Evolutionary conservation across 2,329 filamentous ascomycete genomes (phyloP), one percentile per base, ranked within the genome.

Genomic region (Stylonectria norvegica): DNA sequence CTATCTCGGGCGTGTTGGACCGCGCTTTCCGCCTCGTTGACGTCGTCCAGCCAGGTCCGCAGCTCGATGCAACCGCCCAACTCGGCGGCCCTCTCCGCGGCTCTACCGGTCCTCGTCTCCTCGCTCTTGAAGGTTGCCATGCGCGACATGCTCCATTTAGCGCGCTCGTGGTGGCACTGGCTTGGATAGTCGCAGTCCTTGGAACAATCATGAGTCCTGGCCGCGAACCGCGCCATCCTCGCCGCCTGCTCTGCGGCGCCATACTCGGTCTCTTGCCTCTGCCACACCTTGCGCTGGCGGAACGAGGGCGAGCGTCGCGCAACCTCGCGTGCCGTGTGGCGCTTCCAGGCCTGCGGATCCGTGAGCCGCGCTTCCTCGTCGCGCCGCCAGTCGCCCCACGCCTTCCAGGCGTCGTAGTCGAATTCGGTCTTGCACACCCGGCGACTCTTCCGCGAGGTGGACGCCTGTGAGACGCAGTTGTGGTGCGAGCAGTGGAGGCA

Each of bases 401-500:
- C 32, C 5, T 38, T 43, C 66, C 65, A 68, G 18, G 49, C 52
- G 2, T 8, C 15, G 38, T 60, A 64, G 49, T 69, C 64, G 33
- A 66, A 66, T 34, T 59, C 50, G 42, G 53, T 33, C 14, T 9
- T 34, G 48, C 60, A 64, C 10, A 17, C 20, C 12, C 11, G 11
- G 20, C n/a, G 19, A 2, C 22, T n/a, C 12, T 23, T 28, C 2
- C n/a, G 4, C 7, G 9, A n/a, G 2, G 20, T 15, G 27, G 33
- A 16, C 14, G 33, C 16, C 4, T 36, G 20, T 19, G 50, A 46
- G 17, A 53, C 57, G 53, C 68, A 69, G 44, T 63, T 58, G 20
- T 34, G 35, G 54, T 68, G 64, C 38, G 55, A 53, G 57, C 68
- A 68, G 27, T 60, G 53, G 32, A 72, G 60, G 36, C 70, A 66